These are phyloP conservation scores for Wickerhamomyces xylosicus DNA, from an alignment of 805 yeast genomes.

Conservation along the genomic window DNA sequence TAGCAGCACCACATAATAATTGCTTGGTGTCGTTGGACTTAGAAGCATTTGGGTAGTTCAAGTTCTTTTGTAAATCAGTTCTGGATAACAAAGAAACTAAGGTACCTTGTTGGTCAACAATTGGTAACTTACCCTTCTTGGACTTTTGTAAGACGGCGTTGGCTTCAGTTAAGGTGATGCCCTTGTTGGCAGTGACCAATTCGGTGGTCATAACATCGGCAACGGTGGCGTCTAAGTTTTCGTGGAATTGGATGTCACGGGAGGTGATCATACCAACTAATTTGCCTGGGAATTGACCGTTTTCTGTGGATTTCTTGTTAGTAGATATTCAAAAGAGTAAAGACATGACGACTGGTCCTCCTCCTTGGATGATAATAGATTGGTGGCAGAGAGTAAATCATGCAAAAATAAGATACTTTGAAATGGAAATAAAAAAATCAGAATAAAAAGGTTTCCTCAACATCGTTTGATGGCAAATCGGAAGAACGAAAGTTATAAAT, in stretches of 20 bases:
- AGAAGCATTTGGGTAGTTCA: conserved; percentile 88
- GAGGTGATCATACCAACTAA: conserved; percentile 93
- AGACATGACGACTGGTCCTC: too few relatives aligned
- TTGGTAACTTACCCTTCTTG: conserved; percentile 96
- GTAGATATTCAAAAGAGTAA: conserved; percentile 3
- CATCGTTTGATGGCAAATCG: conserved; percentile 95
- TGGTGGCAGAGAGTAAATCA: not conserved
- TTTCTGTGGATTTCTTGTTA: conserved; percentile 37
- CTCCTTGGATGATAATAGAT: not conserved
- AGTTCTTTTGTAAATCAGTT: conserved; percentile 95
- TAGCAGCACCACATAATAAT: conserved; percentile 96
- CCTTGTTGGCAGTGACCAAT: conserved; percentile 71
- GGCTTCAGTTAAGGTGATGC: conserved; percentile 77
- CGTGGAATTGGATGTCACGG: conserved; percentile 94
- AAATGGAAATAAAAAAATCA: not conserved
- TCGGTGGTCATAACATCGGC: conserved; percentile 86
- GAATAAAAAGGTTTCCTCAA: conserved; percentile 59
- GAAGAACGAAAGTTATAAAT: conserved; percentile 98
- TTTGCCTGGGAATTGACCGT: conserved; percentile 80
- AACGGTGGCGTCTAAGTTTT: conserved; percentile 50
- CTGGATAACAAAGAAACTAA: conserved; percentile 84
- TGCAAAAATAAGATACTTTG: too few relatives aligned
- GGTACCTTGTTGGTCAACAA: conserved; percentile 67
- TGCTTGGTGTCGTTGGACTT: conserved; percentile 91
- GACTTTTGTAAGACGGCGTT: conserved; percentile 84